A percentile compares a stretch with the other conserved stretches of the same genome.
Conservation (phyloP, 805 yeast species). For the Vanderwaltozyma tropicalis region DNA sequence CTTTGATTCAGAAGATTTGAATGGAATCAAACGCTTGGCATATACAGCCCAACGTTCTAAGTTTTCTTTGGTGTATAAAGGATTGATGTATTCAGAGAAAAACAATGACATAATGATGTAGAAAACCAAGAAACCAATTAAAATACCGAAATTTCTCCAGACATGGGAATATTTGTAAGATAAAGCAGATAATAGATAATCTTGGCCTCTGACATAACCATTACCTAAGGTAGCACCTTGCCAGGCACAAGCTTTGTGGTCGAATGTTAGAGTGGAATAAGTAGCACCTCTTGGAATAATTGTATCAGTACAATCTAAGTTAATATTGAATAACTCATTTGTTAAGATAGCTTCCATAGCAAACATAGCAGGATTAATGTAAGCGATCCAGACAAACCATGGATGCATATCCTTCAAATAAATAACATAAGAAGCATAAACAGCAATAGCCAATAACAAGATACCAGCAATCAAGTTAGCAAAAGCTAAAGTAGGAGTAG, state of each 20-base stretch:
- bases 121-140: constrained; percentile 39
- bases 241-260: constrained; percentile 43
- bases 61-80: constrained; percentile 13
- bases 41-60: constrained; percentile 4
- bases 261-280: constrained; percentile 32
- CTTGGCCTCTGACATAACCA: constrained; percentile 43
- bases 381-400: constrained; percentile 64
- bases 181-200: constrained; percentile 39
- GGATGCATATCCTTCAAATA: constrained; percentile 52
- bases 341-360: constrained; percentile 55
- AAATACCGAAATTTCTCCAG: constrained; percentile 72
- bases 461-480: constrained; percentile 57
- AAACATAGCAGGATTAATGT: constrained; percentile 46
- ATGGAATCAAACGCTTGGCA: constrained; percentile 3
- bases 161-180: constrained; percentile 45
- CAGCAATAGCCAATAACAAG: constrained; percentile 36
- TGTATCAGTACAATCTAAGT: constrained; percentile 43
- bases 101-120: constrained; percentile 23
- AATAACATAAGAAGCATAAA: constrained; percentile 59
- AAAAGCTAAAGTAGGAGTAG: constrained; percentile 38
- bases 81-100: constrained; percentile 27
- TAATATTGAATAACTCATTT: constrained; percentile 51
- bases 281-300: constrained; percentile 52
- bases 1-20: neutral
- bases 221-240: constrained; percentile 53